Conservation (phyloP, 2,329 filamentous ascomycete genomes). For the Paraphoma sp. region DNA sequence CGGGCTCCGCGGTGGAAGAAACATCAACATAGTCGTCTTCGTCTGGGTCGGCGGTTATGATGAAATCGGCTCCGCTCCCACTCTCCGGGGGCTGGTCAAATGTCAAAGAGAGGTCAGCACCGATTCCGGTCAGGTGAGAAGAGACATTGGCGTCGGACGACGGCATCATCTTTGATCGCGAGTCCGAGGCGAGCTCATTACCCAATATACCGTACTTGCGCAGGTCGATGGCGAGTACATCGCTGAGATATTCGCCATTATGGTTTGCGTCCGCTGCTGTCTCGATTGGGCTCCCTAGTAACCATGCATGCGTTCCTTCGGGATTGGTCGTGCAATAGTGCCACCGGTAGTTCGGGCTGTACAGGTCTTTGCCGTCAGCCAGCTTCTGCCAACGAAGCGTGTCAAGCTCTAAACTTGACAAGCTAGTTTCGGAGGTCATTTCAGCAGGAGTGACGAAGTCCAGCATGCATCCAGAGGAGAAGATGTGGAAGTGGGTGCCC, state of each 20-base stretch:
- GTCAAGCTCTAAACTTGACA: constrained; percentile 87
- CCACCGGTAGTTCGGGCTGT: constrained; percentile 91
- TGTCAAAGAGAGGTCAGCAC: constrained; percentile 81
- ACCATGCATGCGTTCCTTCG: constrained; percentile 94
- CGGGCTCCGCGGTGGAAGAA: constrained; percentile 49
- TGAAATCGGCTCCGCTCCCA: constrained; percentile 88
- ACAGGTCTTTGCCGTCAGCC: constrained; percentile 92
- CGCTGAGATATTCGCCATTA: constrained; percentile 90
- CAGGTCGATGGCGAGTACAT: constrained; percentile 92
- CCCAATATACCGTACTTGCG: constrained; percentile 90
- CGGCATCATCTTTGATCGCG: constrained; percentile 51
- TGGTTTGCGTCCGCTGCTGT: constrained; percentile 68
- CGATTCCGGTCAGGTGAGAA: constrained; percentile 69
- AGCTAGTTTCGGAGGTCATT: constrained; percentile 87
- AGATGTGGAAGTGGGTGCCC: constrained; percentile 94
- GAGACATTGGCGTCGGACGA: constrained; percentile 62
- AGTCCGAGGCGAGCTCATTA: constrained; percentile 65
- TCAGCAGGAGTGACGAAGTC: constrained; percentile 94
- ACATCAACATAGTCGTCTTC: constrained; percentile 71
- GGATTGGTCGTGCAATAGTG: constrained; percentile 97
- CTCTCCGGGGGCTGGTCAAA: constrained; percentile 87
- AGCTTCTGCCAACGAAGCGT: constrained; percentile 93
- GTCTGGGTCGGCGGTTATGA: constrained; percentile 86
- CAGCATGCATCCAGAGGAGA: constrained; percentile 88
- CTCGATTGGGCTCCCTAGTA: constrained; percentile 90